A percentile compares a stretch with the other conserved stretches of the same genome.
Evolutionary conservation across 78 protist genomes (phyloP).

Genomic region (Cavenderia fasciculata): DNA sequence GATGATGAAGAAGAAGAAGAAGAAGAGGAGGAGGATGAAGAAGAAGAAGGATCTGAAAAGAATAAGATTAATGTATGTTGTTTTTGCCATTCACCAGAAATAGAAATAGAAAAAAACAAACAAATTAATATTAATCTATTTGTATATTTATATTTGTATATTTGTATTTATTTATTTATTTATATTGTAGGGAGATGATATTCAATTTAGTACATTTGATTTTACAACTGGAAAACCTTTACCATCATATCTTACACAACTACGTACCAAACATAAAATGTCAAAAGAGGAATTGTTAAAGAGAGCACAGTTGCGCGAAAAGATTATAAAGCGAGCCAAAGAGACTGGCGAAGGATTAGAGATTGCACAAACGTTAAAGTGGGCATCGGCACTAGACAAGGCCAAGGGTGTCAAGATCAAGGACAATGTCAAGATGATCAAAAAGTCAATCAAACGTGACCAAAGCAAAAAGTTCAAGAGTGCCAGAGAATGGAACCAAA

Average conservation of each 20-base stretch:
- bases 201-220: constrained; percentile 82
- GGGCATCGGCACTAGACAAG: constrained; percentile 63
- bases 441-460: constrained; percentile 21
- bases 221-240: constrained; percentile 56
- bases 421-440: constrained; percentile 33
- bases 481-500: constrained; percentile 42
- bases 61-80: too few species aligned
- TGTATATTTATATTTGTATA: too few species aligned
- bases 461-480: constrained; percentile 32
- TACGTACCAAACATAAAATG: background rate
- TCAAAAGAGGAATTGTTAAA: constrained; percentile 45
- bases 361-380: constrained; percentile 18
- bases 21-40: too few species aligned
- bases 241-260: constrained; percentile 44
- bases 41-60: too few species aligned
- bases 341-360: constrained; percentile 49
- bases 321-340: constrained; percentile 8
- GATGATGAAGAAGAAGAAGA: too few species aligned
- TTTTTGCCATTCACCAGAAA: too few species aligned
- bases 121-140: too few species aligned
- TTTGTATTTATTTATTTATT: too few species aligned
- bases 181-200: constrained; percentile 64
- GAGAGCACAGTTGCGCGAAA: constrained; percentile 43
- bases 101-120: too few species aligned
- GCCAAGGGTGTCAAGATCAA: constrained; percentile 67